A percentile compares a stretch with the other conserved stretches of the same genome.
Conservation (phyloP, 306 rosid genomes). For the peach (Prunus persica) region DNA sequence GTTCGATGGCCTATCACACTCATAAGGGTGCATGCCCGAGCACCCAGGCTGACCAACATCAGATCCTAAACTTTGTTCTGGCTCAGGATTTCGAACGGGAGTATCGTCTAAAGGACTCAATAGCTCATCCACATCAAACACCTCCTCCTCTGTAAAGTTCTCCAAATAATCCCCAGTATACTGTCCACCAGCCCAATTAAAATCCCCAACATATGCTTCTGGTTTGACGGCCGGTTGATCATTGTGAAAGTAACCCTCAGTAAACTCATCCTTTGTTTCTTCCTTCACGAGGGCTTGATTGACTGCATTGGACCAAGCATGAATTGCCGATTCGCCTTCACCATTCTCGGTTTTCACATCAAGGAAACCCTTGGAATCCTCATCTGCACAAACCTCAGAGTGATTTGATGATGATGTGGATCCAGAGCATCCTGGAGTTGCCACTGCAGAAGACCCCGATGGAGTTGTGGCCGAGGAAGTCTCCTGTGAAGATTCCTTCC, state of each 20-base stretch:
- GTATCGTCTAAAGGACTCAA: conserved; percentile 37
- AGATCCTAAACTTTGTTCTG: conserved; percentile 25
- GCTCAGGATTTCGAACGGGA: conserved; percentile 21
- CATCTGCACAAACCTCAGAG: conserved; percentile 58
- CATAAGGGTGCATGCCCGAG: conserved; percentile 9
- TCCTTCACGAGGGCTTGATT: conserved; percentile 28
- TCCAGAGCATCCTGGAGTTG: conserved; percentile 44
- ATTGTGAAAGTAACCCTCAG: conserved; percentile 1
- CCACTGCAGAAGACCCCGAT: conserved; percentile 40
- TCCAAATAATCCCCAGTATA: conserved; percentile 24
- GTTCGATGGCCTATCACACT: conserved; percentile 34
- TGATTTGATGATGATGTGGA: conserved; percentile 42
- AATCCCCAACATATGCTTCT: background rate
- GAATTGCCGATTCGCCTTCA: conserved; percentile 19
- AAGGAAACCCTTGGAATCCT: conserved; percentile 27
- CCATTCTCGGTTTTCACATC: conserved; percentile 19
- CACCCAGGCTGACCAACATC: conserved; percentile 22
- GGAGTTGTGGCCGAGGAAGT: conserved; percentile 25
- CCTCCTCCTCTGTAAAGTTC: conserved; percentile 45
- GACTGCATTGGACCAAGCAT: conserved; percentile 4
- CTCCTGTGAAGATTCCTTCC: conserved; percentile 27
- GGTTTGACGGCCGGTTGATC: conserved; percentile 7
- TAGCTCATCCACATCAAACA: conserved; percentile 46
- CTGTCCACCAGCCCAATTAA: background rate
- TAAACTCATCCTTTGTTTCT: conserved; percentile 35